Base-by-base conservation (phyloP, 2,329 filamentous ascomycete genomes). In the Thermothelomyces thermophilus region DNA sequence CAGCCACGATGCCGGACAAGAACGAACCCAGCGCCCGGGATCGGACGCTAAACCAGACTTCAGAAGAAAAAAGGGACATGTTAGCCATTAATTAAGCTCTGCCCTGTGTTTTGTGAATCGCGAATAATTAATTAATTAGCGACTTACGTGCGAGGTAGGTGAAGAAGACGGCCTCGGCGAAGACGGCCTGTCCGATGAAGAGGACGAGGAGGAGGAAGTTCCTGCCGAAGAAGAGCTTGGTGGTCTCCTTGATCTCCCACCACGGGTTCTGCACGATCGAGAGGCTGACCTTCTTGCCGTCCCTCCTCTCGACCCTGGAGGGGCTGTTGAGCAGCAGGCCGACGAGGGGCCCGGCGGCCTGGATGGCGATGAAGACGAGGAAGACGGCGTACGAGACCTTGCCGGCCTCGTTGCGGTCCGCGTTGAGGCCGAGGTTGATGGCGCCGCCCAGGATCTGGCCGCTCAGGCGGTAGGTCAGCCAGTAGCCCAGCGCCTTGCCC, bases 401-500 rank as follows among this genome's bases (percentile, higher is more conserved):
- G 26, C 40, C 40, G 26, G 40, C 40, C 40, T 42, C 26, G 40
- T 42, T 17, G 16, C 26, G 26, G 40, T 33, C 26, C 7, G 40
- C 40, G 17, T 42, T 42, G 1, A 42, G 26, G 40, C 40, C 40
- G 11, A 42, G 40, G 26, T 42, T 42, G 28, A 42, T 42, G 7
- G 40, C 40, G 40, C 40, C 40, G 26, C 40, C 40, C 17, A 42
- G n/a, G 40, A 42, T 42, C 24, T 42, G 40, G 16, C 40, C 40
- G 9, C 11, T 16, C 3, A 42, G 40, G 9, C 40, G 40, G 40
- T 20, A 42, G n/a, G 40, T 42, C 40, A 42, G 40, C 40, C 40
- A 42, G 40, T 42, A 42, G n/a, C 40, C 40, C 3, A 42, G 28
- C 26, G 40, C 40, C 16, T 42, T 42, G 28, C 40, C 40, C 24